These are phyloP conservation scores for Fusarium sp. DNA, from an alignment of 2,329 filamentous ascomycete genomes.

Conservation along the genomic window DNA sequence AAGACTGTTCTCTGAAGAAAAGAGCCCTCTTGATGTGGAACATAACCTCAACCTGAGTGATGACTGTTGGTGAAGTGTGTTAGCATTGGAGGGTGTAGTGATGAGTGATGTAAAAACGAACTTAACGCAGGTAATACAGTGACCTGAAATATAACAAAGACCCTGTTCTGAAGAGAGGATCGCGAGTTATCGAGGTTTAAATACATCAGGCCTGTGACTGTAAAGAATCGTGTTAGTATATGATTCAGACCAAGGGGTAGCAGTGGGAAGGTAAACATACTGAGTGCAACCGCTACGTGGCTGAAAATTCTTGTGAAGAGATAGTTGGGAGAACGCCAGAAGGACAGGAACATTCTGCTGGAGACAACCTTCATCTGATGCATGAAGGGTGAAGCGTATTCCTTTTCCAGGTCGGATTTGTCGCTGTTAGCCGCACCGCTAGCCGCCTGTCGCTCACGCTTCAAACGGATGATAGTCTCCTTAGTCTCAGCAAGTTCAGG, in stretches of 20 bases:
- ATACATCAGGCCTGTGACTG: slow-evolving; percentile 82
- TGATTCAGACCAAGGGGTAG: neutral
- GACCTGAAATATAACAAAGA: slow-evolving; percentile 93
- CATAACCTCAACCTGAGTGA: slow-evolving; percentile 85
- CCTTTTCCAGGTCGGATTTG: slow-evolving; percentile 72
- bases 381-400: slow-evolving; percentile 85
- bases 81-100: no score
- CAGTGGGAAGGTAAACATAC: neutral
- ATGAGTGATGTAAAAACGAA: no score
- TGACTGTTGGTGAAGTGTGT: slow-evolving; percentile 57
- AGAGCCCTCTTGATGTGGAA: slow-evolving; percentile 85
- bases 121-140: slow-evolving; percentile 85
- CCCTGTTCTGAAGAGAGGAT: slow-evolving; percentile 83
- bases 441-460: slow-evolving; percentile 67
- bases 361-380: slow-evolving; percentile 86
- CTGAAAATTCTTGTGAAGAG: slow-evolving; percentile 90
- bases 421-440: slow-evolving; percentile 62
- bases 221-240: neutral
- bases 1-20: slow-evolving; percentile 87
- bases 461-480: slow-evolving; percentile 76
- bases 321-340: slow-evolving; percentile 91
- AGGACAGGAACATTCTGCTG: slow-evolving; percentile 80
- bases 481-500: slow-evolving; percentile 78
- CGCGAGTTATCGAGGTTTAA: slow-evolving; percentile 83
- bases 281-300: slow-evolving; percentile 82